A percentile compares a stretch with the other conserved stretches of the same genome.
These are phyloP conservation scores for Decorospora gaudefroyi DNA, from an alignment of 2,329 filamentous ascomycete species.

Conservation along the genomic window DNA sequence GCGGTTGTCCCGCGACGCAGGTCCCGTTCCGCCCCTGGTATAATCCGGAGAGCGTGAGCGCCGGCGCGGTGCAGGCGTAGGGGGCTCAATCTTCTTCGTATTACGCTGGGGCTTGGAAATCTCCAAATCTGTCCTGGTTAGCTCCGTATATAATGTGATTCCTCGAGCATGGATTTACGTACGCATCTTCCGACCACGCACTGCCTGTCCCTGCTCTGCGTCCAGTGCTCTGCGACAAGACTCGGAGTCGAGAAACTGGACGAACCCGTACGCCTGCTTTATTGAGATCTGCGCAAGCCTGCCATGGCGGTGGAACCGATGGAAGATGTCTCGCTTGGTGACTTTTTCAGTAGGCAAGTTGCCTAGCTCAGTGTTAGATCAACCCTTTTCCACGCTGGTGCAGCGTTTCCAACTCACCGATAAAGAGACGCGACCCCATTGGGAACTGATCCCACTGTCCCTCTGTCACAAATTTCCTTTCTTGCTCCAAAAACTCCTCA, in stretches of 20 bases:
- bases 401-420: slow-evolving; percentile 62
- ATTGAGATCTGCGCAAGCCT: slow-evolving; percentile 92
- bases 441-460: slow-evolving; percentile 83
- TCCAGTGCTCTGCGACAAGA: slow-evolving; percentile 77
- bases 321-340: slow-evolving; percentile 90
- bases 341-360: slow-evolving; percentile 93
- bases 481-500: slow-evolving; percentile 72
- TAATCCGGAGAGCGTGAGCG: slow-evolving; percentile 69
- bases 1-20: slow-evolving; percentile 56
- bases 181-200: slow-evolving; percentile 94
- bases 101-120: slow-evolving; percentile 87
- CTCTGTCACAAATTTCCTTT: slow-evolving; percentile 74
- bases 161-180: slow-evolving; percentile 50
- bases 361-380: slow-evolving; percentile 57
- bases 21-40: slow-evolving; percentile 49
- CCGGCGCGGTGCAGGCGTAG: slow-evolving; percentile 50
- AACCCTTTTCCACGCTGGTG: background rate
- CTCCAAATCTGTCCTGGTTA: slow-evolving; percentile 71
- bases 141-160: slow-evolving; percentile 8
- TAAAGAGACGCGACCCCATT: slow-evolving; percentile 75
- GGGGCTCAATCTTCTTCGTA: slow-evolving; percentile 61
- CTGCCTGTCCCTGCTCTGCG: slow-evolving; percentile 75
- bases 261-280: slow-evolving; percentile 95
- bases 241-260: slow-evolving; percentile 80
- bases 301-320: slow-evolving; percentile 84